Evolutionary conservation across 352 stramenopile genomes (phyloP), one percentile per base, ranked within the genome.

Genomic region (Phytopythium helicoides): DNA sequence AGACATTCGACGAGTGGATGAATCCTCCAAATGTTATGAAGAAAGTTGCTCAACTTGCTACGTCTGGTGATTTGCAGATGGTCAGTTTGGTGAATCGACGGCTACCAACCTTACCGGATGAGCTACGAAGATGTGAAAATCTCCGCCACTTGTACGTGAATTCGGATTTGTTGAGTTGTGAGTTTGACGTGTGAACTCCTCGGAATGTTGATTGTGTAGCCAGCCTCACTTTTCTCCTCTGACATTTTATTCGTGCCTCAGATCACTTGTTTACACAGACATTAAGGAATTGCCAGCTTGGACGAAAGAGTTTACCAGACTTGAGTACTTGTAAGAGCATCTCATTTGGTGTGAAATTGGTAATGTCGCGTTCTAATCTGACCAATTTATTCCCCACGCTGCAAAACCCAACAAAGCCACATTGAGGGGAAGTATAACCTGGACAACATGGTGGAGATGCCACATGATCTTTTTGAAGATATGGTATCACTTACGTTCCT

Each of bases 221-320:
- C 10, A 56, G 0, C 54, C 75, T 16, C 51, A 54, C 19, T 48
- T 62, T 5, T 3, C 75, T 65, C 75, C 51, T 16, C 58, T 57
- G n/a, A n/a, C n/a, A n/a, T n/a, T n/a, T n/a, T n/a, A n/a, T n/a
- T n/a, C n/a, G n/a, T n/a, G n/a, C 33, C 37, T 12, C 35, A 83
- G 69, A 16, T 64, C 73, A 0, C 50, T 83, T 15, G 57, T 73
- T 4, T 76, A 83, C 46, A 76, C 69, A 0, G 60, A 78, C 38
- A 83, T 59, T 0, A 26, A 52, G 11, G 61, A 28, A n/a, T n/a
- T n/a, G n/a, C n/a, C n/a, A n/a, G n/a, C n/a, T n/a, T n/a, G n/a
- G n/a, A n/a, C n/a, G n/a, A 78, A 63, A 23, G 35, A 66, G 8
- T 61, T 70, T 28, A 54, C 56, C 0, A 51, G 62, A 1, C 66